A percentile compares a stretch with the other conserved stretches of the same genome.
These are phyloP conservation scores for Aspergillus luchuensis DNA, from an alignment of 2,329 filamentous ascomycete genomes.

Conservation along the genomic window DNA sequence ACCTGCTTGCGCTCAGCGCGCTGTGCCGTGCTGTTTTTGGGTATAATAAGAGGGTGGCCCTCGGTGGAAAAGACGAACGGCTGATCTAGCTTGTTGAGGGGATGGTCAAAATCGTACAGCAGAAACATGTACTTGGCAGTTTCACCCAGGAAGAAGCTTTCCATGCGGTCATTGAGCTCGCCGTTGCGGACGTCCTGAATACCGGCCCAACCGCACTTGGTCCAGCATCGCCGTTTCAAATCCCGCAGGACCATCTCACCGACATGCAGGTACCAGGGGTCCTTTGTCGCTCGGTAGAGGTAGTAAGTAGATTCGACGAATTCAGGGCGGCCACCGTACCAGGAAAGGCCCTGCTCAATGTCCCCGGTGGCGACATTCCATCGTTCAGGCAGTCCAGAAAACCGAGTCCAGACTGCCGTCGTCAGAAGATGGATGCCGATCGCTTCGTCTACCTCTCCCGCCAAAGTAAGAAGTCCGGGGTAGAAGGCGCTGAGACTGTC, in stretches of 20 bases:
- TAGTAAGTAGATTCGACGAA: constrained; percentile 98
- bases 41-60: constrained; percentile 88
- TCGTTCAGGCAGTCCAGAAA: constrained; percentile 88
- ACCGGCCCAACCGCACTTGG: constrained; percentile 89
- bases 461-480: constrained; percentile 80
- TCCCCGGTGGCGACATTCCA: constrained; percentile 85
- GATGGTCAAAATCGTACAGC: constrained; percentile 82
- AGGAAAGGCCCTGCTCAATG: constrained; percentile 82
- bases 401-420: constrained; percentile 91
- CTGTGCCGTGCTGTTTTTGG: constrained; percentile 47
- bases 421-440: constrained; percentile 87
- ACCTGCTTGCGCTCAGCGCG: constrained; percentile 14
- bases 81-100: constrained; percentile 81
- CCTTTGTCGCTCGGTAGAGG: constrained; percentile 87
- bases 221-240: constrained; percentile 85
- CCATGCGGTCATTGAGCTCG: constrained; percentile 91
- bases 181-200: constrained; percentile 79
- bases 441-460: constrained; percentile 88
- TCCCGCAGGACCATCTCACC: constrained; percentile 94
- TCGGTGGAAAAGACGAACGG: constrained; percentile 95
- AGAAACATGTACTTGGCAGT: constrained; percentile 95
- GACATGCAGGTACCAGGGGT: constrained; percentile 94
- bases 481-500: constrained; percentile 96
- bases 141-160: constrained; percentile 97
- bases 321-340: constrained; percentile 95